Percentiles rank a stretch among this genome's conserved stretches.
Conservation (phyloP, 2,329 filamentous ascomycete genomes). For the Fusarium coicis region DNA sequence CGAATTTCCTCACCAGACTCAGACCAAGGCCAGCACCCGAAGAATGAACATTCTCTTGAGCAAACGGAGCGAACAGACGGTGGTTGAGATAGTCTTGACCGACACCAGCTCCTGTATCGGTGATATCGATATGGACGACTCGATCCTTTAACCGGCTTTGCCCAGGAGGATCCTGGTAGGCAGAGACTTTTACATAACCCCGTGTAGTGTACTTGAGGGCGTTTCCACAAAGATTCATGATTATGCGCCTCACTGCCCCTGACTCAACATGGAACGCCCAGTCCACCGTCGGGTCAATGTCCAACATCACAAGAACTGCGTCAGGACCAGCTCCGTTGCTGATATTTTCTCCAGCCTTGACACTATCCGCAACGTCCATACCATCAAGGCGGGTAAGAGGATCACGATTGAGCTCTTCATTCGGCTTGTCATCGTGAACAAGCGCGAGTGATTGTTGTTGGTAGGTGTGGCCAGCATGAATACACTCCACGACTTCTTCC, state of each 20-base stretch:
- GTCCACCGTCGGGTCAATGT: conserved; percentile 54
- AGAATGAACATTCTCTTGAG: conserved; percentile 69
- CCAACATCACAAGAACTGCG: conserved; percentile 44
- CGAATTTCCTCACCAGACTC: conserved; percentile 70
- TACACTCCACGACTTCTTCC: conserved; percentile 60
- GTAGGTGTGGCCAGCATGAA: conserved; percentile 52
- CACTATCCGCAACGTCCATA: conserved; percentile 24
- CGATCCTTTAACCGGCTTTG: conserved; percentile 5
- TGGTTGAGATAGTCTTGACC: conserved; percentile 69
- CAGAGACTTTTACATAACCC: conserved; percentile 48
- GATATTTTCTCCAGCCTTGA: background rate
- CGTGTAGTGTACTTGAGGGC: conserved; percentile 67
- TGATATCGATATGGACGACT: conserved; percentile 57
- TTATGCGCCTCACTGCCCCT: conserved; percentile 62
- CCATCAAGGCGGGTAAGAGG: conserved; percentile 19
- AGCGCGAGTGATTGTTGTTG: conserved; percentile 34
- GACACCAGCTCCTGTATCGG: conserved; percentile 75
- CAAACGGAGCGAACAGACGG: conserved; percentile 70
- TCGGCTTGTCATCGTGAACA: background rate
- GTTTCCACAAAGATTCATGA: conserved; percentile 73
- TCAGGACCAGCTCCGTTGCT: conserved; percentile 1
- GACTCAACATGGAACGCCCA: conserved; percentile 67
- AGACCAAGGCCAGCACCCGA: conserved; percentile 73
- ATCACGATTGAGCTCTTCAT: background rate
- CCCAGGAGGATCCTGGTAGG: conserved; percentile 34